These are phyloP conservation scores for Syncephalis fuscata DNA, from an alignment of 371 early-diverging fungal genomes.

Conservation along the genomic window DNA sequence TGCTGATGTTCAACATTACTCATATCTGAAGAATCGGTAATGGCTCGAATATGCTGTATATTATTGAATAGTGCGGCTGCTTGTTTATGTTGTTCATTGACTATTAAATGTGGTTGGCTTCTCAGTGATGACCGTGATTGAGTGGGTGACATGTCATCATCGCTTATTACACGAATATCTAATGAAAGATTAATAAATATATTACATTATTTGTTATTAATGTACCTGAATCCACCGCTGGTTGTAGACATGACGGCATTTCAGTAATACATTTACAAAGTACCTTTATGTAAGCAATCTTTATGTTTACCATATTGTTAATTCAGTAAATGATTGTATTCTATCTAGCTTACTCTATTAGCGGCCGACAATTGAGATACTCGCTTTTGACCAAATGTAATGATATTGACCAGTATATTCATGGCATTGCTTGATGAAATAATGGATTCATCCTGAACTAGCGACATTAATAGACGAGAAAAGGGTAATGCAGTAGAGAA, in stretches of 20 bases:
- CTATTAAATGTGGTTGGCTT: too few relatives aligned
- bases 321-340: not conserved
- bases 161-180: too few relatives aligned
- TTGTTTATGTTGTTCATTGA: too few relatives aligned
- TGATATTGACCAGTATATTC: constrained; percentile 19
- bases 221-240: not conserved
- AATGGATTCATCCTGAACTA: constrained; percentile 8
- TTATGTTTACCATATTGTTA: not conserved
- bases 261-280: constrained; percentile 6
- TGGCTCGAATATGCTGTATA: too few relatives aligned
- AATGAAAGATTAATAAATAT: too few relatives aligned
- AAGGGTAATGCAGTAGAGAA: constrained; percentile 20
- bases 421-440: constrained; percentile 1
- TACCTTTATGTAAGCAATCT: constrained; percentile 9
- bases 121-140: too few relatives aligned
- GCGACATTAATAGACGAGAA: constrained; percentile 11
- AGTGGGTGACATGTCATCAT: too few relatives aligned
- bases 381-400: constrained; percentile 24
- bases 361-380: constrained; percentile 9
- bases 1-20: too few relatives aligned
- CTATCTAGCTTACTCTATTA: not conserved
- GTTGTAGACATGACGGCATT: constrained; percentile 3
- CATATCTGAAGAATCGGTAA: too few relatives aligned
- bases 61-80: too few relatives aligned
- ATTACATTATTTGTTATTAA: too few relatives aligned